Evolutionary conservation across 2,329 filamentous ascomycete species (phyloP).

Genomic region (Rutstroemia sp.): DNA sequence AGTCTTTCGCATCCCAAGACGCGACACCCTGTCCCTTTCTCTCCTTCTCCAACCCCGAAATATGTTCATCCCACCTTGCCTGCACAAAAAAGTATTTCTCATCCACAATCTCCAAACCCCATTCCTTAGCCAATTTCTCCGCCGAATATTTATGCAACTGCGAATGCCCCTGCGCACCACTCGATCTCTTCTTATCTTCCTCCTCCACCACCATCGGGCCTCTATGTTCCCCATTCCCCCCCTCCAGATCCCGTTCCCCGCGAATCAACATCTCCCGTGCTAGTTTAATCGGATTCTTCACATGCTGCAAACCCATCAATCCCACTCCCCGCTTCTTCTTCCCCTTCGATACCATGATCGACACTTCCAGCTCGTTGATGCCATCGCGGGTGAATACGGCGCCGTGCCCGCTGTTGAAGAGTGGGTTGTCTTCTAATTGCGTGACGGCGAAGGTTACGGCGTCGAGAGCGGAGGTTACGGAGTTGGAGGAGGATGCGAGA

Average conservation of each 20-base stretch:
- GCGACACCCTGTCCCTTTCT: slow-evolving; percentile 34
- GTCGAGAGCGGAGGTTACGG: slow-evolving; percentile 50
- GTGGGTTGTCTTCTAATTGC: slow-evolving; percentile 68
- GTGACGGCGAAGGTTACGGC: slow-evolving; percentile 68
- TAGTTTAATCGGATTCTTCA: slow-evolving; percentile 74
- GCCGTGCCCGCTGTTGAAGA: slow-evolving; percentile 80
- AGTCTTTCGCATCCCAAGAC: slow-evolving; percentile 54
- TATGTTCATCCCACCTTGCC: slow-evolving; percentile 71
- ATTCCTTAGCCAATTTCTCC: slow-evolving; percentile 58
- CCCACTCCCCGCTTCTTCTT: slow-evolving; percentile 70
- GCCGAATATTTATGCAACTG: slow-evolving; percentile 61
- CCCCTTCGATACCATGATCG: slow-evolving; percentile 73
- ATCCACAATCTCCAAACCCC: slow-evolving; percentile 62
- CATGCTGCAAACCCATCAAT: slow-evolving; percentile 62
- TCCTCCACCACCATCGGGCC: slow-evolving; percentile 17
- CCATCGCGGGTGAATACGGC: slow-evolving; percentile 82
- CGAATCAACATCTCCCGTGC: slow-evolving; percentile 63
- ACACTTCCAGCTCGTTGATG: slow-evolving; percentile 78
- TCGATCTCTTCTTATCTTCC: background rate
- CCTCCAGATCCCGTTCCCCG: slow-evolving; percentile 53
- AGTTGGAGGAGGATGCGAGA: slow-evolving; percentile 33
- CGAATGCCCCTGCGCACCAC: slow-evolving; percentile 56
- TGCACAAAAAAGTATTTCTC: slow-evolving; percentile 73
- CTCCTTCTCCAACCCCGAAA: slow-evolving; percentile 46
- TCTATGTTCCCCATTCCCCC: slow-evolving; percentile 31